Evolutionary conservation across 1,284 basidiomycete genomes (phyloP), one percentile per base, ranked within the genome.

Genomic region (Rhodotorula sp.): DNA sequence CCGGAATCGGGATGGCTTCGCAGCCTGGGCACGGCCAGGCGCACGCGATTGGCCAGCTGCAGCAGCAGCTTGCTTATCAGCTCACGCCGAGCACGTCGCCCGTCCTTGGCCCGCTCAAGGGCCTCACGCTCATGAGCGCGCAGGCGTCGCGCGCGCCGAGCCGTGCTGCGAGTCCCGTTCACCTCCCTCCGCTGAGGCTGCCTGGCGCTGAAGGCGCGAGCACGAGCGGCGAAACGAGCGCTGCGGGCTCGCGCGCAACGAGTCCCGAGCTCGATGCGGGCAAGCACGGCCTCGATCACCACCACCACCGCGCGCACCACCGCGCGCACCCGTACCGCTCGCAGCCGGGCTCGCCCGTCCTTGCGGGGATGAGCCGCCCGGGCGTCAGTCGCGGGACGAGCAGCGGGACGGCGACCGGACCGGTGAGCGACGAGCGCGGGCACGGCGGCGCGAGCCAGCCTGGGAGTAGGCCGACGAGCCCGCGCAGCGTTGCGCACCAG

Each of bases 31-130:
- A 59, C 48, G 71, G 67, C 10, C 73, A 75, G 51, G 36, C 54
- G 39, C 69, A 71, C 50, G 73, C 70, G 32, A 73, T 75, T 50
- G 70, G 71, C 0, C 69, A 75, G 46, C 69, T 75, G 2, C 73
- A 76, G 51, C 69, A 72, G 61, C 71, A 72, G 39, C 74, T 83
- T 27, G 79, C 75, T 34, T 81, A 81, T 69, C 70, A 74, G 29
- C 54, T 72, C 53, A 81, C 82, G 19, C 81, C 81, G 3, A 81
- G 82, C n/a, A 90, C 90, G 0, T 90, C 88, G 74, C 92, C 93
- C 0, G 93, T 94, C 82, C 85, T 94, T 29, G 91, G 90, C 0
- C 90, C 91, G 8, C 84, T 96, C 80, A 87, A 89, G 67, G 77
- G 77, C 21, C 58, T 78, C 60, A 74, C 72, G 21, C 67, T 78